phyloP scores from a whole-genome alignment of 2,329 filamentous ascomycete species.

The Ramularia collo-cygni region DNA sequence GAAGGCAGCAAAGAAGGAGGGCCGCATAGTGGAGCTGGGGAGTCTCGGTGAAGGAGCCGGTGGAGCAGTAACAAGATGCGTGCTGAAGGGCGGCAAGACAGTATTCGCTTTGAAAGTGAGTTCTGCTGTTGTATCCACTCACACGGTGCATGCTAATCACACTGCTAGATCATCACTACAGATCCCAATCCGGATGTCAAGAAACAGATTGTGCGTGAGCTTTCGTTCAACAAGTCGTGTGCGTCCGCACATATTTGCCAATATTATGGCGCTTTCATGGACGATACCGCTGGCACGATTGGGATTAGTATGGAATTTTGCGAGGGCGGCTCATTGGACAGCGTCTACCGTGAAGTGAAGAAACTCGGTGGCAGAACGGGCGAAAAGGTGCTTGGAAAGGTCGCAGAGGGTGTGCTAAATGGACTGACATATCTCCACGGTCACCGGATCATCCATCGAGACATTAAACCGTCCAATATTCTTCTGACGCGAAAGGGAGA shows the following conservation, averaged over 20 bases:
- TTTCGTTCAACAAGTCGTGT: conserved; percentile 97
- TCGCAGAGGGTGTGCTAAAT: conserved; percentile 88
- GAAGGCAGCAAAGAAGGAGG: conserved; percentile 85
- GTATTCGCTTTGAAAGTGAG: conserved; percentile 91
- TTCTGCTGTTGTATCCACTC: conserved; percentile 2
- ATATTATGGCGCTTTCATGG: conserved; percentile 95
- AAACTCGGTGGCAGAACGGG: conserved; percentile 89
- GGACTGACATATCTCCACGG: conserved; percentile 92
- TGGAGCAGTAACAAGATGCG: conserved; percentile 87
- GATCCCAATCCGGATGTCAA: conserved; percentile 97
- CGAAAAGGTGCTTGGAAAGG: conserved; percentile 94
- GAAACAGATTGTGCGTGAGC: conserved; percentile 93
- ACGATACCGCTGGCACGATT: conserved; percentile 91
- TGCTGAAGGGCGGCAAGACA: conserved; percentile 83
- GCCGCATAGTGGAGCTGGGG: conserved; percentile 79
- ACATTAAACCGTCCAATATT: conserved; percentile 98
- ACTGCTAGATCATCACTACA: conserved; percentile 80
- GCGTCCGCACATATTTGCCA: conserved; percentile 93
- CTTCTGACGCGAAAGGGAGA: conserved; percentile 85
- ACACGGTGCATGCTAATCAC: conserved; percentile 1
- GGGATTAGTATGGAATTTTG: conserved; percentile 99
- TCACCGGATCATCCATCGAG: conserved; percentile 95
- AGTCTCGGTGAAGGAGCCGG: conserved; percentile 91
- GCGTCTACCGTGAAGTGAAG: conserved; percentile 96
- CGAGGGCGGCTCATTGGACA: conserved; percentile 91